Evolutionary conservation across 2,329 filamentous ascomycete species (phyloP).

Genomic region (Aspergillus terreus): DNA sequence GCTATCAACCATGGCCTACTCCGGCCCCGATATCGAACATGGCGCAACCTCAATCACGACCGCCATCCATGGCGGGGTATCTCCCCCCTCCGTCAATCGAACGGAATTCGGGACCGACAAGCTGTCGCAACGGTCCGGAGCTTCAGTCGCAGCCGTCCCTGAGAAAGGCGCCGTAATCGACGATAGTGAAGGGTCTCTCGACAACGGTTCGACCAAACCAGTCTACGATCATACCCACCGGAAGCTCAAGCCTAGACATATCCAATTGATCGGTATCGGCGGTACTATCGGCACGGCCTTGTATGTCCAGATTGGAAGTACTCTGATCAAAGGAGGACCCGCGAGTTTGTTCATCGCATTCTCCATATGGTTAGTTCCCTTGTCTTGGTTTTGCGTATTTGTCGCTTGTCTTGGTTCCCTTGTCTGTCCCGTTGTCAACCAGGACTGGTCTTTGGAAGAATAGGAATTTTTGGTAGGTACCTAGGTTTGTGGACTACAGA

Average conservation of each 20-base stretch:
- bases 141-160: constrained; percentile 4
- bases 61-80: constrained; percentile 14
- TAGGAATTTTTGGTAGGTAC: constrained; percentile 1
- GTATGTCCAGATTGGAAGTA: constrained; percentile 42
- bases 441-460: no score
- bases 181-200: constrained; percentile 19
- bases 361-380: constrained; percentile 41
- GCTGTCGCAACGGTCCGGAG: constrained; percentile 7
- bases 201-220: constrained; percentile 21
- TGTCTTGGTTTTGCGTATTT: background rate
- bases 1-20: constrained; percentile 13
- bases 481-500: background rate
- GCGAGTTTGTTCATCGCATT: constrained; percentile 44
- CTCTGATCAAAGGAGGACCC: constrained; percentile 40
- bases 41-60: constrained; percentile 14
- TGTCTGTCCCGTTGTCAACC: background rate
- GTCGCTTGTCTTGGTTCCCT: constrained; percentile 3
- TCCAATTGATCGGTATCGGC: constrained; percentile 47
- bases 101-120: constrained; percentile 11
- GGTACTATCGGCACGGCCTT: constrained; percentile 44
- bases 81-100: constrained; percentile 9
- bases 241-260: constrained; percentile 43
- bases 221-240: constrained; percentile 35
- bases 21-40: constrained; percentile 5
- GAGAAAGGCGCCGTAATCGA: constrained; percentile 17